phyloP scores from a whole-genome alignment of 495 filamentous ascomycete species.

The Aspergillus leporis region DNA sequence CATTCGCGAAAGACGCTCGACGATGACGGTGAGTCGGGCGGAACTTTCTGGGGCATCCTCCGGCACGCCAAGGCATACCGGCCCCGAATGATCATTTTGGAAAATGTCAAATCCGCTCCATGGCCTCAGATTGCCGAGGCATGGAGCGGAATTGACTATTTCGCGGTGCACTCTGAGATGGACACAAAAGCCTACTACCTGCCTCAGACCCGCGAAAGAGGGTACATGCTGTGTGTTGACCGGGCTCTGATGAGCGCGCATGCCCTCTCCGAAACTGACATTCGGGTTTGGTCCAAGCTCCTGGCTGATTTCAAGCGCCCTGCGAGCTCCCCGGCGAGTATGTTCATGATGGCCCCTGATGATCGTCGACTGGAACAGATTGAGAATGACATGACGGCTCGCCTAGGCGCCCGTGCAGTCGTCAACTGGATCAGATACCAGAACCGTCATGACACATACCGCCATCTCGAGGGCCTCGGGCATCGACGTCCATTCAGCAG shows the following conservation, averaged over 20 bases:
- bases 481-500: constrained; percentile 53
- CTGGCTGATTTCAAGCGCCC: constrained; percentile 51
- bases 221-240: constrained; percentile 70
- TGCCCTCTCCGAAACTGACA: constrained; percentile 13
- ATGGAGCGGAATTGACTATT: constrained; percentile 58
- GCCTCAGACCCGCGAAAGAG: constrained; percentile 73
- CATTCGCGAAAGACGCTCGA: constrained; percentile 40
- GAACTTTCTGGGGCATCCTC: constrained; percentile 67
- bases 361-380: constrained; percentile 56
- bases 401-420: constrained; percentile 18
- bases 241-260: constrained; percentile 26
- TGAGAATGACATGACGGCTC: constrained; percentile 37
- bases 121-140: constrained; percentile 57
- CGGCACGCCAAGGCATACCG: constrained; percentile 53
- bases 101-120: constrained; percentile 68
- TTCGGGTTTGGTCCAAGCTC: constrained; percentile 34
- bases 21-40: constrained; percentile 63
- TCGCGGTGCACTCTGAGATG: constrained; percentile 39
- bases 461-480: constrained; percentile 48
- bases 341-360: constrained; percentile 60
- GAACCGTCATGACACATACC: constrained; percentile 54
- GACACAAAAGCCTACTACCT: constrained; percentile 80
- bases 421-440: constrained; percentile 60
- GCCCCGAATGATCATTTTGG: constrained; percentile 68
- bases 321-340: constrained; percentile 63